These are phyloP conservation scores for Ramaria rubella DNA, from an alignment of 768 basidiomycete species.

Conservation along the genomic window DNA sequence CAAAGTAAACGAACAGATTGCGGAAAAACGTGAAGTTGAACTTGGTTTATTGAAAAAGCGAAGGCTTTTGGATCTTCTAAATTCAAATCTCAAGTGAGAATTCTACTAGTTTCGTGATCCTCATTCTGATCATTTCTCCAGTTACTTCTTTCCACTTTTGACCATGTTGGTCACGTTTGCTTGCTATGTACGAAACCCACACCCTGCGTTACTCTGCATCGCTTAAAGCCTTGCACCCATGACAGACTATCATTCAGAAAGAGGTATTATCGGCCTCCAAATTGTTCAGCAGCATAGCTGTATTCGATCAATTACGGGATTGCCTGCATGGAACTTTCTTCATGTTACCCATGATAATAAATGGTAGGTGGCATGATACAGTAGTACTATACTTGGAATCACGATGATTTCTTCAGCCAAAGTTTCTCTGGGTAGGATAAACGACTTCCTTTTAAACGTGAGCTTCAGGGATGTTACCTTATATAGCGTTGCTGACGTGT, in stretches of 20 bases:
- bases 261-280: slow-evolving; percentile 23
- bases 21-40: slow-evolving; percentile 55
- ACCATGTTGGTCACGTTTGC: slow-evolving; percentile 63
- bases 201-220: not conserved
- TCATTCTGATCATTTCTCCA: slow-evolving; percentile 19
- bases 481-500: not conserved
- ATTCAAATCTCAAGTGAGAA: slow-evolving; percentile 37
- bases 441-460: slow-evolving; percentile 34
- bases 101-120: not conserved
- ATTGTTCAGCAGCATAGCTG: slow-evolving; percentile 34
- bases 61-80: slow-evolving; percentile 44
- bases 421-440: slow-evolving; percentile 57
- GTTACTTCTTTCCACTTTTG: slow-evolving; percentile 52
- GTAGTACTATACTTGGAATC: slow-evolving; percentile 16
- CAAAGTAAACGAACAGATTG: slow-evolving; percentile 43
- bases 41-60: slow-evolving; percentile 46
- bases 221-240: not conserved
- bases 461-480: not conserved
- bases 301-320: not conserved
- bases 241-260: not conserved
- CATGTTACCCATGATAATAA: slow-evolving; percentile 25
- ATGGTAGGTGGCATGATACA: not conserved
- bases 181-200: slow-evolving; percentile 41
- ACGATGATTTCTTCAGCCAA: slow-evolving; percentile 32
- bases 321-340: slow-evolving; percentile 24